Conservation (phyloP, 2,329 filamentous ascomycete genomes). For the Juglanconis oblonga region DNA sequence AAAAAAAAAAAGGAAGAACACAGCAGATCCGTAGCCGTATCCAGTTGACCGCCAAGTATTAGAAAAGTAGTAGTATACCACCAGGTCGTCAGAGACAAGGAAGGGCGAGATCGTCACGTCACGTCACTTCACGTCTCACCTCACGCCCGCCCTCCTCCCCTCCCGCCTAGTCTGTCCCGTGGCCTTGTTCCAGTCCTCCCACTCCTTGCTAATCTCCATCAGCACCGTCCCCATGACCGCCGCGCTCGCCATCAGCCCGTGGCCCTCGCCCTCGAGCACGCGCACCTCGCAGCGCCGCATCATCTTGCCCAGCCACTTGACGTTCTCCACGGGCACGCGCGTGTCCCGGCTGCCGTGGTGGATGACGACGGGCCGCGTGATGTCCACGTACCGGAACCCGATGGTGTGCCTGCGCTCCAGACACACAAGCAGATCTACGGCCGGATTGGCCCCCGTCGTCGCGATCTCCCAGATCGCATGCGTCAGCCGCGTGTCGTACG, state of each 20-base stretch:
- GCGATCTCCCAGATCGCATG: constrained; percentile 93
- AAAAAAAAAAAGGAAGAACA: background rate
- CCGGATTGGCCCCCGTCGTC: constrained; percentile 87
- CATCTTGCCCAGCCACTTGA: constrained; percentile 88
- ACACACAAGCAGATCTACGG: constrained; percentile 88
- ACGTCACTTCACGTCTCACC: background rate
- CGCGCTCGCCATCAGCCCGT: constrained; percentile 94
- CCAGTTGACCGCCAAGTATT: background rate
- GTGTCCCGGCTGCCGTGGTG: constrained; percentile 91
- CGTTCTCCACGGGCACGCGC: constrained; percentile 90
- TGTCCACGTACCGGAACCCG: constrained; percentile 95
- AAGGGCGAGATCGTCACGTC: background rate
- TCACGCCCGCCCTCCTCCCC: constrained; percentile 8
- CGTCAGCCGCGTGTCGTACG: constrained; percentile 82
- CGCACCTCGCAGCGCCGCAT: constrained; percentile 93
- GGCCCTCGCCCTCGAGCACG: constrained; percentile 85
- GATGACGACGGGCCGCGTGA: constrained; percentile 85
- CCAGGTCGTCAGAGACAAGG: background rate
- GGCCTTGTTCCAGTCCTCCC: constrained; percentile 79
- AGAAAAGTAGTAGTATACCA: background rate
- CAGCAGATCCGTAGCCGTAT: background rate
- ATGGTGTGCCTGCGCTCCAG: constrained; percentile 87
- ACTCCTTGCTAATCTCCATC: constrained; percentile 90
- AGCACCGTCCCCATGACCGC: constrained; percentile 91
- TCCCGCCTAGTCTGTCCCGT: constrained; percentile 30